Evolutionary conservation across 1,284 basidiomycete genomes (phyloP).

Genomic region (Tetrapyrgos nigripes): DNA sequence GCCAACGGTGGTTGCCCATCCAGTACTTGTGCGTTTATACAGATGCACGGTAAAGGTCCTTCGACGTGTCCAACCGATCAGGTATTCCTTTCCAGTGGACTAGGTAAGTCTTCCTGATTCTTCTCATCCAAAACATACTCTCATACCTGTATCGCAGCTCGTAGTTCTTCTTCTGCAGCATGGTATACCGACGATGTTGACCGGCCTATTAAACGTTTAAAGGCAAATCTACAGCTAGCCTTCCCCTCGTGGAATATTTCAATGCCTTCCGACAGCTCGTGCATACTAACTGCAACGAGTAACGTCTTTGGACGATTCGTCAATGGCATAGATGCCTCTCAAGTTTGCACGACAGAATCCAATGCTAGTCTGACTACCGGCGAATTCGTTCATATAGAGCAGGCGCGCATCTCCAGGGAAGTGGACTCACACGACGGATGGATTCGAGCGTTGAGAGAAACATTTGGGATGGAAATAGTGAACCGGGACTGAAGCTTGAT

Average conservation of each 20-base stretch:
- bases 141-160: conserved; percentile 9
- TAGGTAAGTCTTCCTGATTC: conserved; percentile 34
- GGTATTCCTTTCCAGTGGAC: conserved; percentile 50
- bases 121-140: not conserved
- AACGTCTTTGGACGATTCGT: conserved; percentile 50
- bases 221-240: conserved; percentile 28
- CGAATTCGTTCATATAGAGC: conserved; percentile 50
- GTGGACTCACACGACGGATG: conserved; percentile 36
- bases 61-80: conserved; percentile 42
- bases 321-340: conserved; percentile 37
- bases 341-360: conserved; percentile 40
- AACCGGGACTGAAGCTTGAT: too few relatives aligned
- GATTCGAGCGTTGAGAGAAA: conserved; percentile 36
- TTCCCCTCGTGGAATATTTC: conserved; percentile 44
- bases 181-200: conserved; percentile 30
- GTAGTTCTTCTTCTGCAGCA: conserved; percentile 19
- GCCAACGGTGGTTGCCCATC: conserved; percentile 41
- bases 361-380: conserved; percentile 34
- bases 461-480: conserved; percentile 28
- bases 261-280: conserved; percentile 43
- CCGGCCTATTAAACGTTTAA: conserved; percentile 43
- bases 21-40: conserved; percentile 46
- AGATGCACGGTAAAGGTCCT: conserved; percentile 49
- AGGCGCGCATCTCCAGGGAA: conserved; percentile 33
- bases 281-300: conserved; percentile 46